Base-by-base conservation (phyloP, 2,329 filamentous ascomycete genomes). In the Xylaria sp. region DNA sequence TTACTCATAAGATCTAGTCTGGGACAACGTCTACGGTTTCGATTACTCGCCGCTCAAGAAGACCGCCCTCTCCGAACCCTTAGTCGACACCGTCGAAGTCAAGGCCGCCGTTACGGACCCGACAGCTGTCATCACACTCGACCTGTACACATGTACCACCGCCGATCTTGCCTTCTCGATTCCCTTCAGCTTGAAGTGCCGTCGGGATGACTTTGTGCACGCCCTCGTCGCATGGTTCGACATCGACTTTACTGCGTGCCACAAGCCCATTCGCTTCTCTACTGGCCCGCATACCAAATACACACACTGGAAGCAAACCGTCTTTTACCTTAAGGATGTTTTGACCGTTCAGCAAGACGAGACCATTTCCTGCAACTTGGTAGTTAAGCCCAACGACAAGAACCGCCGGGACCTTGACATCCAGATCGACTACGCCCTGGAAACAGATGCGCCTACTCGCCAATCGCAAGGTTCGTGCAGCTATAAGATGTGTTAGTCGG, bases 221-320 rank as follows among this genome's bases (percentile, higher is more conserved):
- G 94, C 94, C 59, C 80, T 99, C 59, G 95, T 99, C 68, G 90
- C 93, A 9, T 99, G 94, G 94, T 99, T 99, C 79, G 94, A 99
- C 74, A 97, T 99, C 69, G 93, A 97, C 72, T 99, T 99, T 79
- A 90, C 90, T 55, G 92, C 92, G 61, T 97, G 94, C 84, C 94
- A 99, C 84, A 97, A 97, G 84, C 90, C 92, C 37, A 92, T 99
- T 73, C 86, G 88, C 72, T 99, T 99, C 83, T 96, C 91, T 57
- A 99, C 94, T 16, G 94, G 94, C 19, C 94, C 94, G 34, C 94
- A 97, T 78, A 95, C 93, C 69, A 97, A 97, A 80, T 97, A 97
- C 80, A 99, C 94, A 16, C 94, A 99, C 83, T 99, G 94, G 94
- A 99, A 99, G 81, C 94, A 99, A 81, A 99, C 94, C 10, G 94